Evolutionary conservation across 2,329 filamentous ascomycete genomes (phyloP).

Genomic region (Helicocarpus griseus): DNA sequence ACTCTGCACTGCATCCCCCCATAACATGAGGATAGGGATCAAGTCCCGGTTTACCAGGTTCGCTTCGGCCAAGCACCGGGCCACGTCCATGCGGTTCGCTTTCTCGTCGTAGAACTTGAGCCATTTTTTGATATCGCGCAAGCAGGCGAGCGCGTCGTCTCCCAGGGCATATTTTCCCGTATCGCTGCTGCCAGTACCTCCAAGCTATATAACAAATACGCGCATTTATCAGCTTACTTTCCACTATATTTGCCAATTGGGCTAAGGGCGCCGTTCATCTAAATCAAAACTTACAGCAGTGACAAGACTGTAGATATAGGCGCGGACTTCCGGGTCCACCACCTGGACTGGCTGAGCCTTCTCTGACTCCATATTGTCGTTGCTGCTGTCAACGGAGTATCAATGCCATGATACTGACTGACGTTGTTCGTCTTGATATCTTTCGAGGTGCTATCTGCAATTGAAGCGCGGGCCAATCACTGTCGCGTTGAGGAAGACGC

Average conservation of each 20-base stretch:
- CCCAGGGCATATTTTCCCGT: constrained; percentile 79
- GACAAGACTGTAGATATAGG: constrained; percentile 86
- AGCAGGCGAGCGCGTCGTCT: constrained; percentile 82
- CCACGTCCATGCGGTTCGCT: constrained; percentile 86
- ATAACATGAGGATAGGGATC: constrained; percentile 75
- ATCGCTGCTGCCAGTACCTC: constrained; percentile 69
- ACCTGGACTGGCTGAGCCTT: constrained; percentile 37
- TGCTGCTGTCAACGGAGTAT: constrained; percentile 8
- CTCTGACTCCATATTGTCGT: constrained; percentile 31
- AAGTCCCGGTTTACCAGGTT: constrained; percentile 88
- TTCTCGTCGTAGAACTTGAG: constrained; percentile 90
- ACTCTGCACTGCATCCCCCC: constrained; percentile 62
- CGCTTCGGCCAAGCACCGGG: constrained; percentile 80
- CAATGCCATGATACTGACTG: not conserved
- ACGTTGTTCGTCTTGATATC: not conserved
- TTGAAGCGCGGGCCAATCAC: not conserved
- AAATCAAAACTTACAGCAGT: constrained; percentile 60
- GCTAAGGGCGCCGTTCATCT: not conserved
- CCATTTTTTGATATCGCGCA: constrained; percentile 93
- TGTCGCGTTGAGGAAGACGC: constrained; percentile 18
- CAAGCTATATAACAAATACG: constrained; percentile 52
- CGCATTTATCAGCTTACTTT: not conserved
- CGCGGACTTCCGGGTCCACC: constrained; percentile 85
- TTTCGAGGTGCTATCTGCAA: not conserved
- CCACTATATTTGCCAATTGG: not conserved